A percentile compares a stretch with the other conserved stretches of the same genome.
Conservation (phyloP, 2,329 filamentous ascomycete species). For the Juglanconis juglandina region DNA sequence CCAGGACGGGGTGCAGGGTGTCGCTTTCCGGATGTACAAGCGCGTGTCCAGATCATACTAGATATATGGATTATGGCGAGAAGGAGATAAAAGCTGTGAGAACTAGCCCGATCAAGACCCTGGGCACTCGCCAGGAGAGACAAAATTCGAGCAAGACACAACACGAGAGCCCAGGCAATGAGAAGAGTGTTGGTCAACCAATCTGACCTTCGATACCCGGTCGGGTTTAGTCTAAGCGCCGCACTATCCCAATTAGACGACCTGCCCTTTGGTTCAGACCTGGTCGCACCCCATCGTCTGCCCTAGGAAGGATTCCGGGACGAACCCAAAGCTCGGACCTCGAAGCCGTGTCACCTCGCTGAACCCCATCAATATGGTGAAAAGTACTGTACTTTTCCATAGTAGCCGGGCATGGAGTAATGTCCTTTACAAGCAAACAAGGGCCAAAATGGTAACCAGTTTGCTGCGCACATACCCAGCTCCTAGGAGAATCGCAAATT, state of each 20-base stretch:
- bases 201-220: background rate
- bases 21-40: background rate
- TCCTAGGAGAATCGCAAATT: background rate
- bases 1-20: background rate
- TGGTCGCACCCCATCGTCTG: background rate
- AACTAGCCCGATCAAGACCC: background rate
- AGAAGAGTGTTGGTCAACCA: background rate
- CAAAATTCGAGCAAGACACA: conserved; percentile 4
- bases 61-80: background rate
- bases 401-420: background rate
- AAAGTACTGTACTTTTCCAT: conserved; percentile 1
- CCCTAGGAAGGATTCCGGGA: background rate
- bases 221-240: background rate
- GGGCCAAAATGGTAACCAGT: too few relatives aligned
- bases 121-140: background rate
- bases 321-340: background rate
- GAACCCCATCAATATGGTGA: background rate
- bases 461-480: too few relatives aligned
- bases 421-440: background rate
- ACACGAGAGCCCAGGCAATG: background rate
- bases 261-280: background rate
- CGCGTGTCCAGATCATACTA: background rate
- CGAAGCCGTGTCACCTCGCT: background rate
- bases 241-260: background rate
- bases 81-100: background rate